Evolutionary conservation across 1,284 basidiomycete species (phyloP).

Genomic region (Entoloma clypeatum): DNA sequence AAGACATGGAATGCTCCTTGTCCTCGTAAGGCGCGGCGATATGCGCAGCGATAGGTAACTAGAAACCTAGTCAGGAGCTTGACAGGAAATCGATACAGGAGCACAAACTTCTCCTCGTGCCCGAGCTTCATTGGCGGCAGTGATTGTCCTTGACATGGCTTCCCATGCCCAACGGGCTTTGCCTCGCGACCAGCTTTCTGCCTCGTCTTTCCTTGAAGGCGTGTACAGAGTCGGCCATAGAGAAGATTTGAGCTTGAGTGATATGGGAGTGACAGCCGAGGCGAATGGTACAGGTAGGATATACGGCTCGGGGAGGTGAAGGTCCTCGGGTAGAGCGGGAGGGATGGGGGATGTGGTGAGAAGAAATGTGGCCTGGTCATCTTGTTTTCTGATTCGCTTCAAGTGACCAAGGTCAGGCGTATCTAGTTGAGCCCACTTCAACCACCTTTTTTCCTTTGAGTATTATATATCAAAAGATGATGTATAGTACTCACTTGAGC

Average conservation of each 20-base stretch:
- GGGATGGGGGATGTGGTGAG: constrained; percentile 37
- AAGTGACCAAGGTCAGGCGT: constrained; percentile 65
- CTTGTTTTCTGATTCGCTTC: constrained; percentile 69
- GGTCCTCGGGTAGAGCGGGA: constrained; percentile 36
- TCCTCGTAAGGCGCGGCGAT: constrained; percentile 61
- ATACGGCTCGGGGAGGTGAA: constrained; percentile 48
- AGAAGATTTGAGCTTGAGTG: constrained; percentile 62
- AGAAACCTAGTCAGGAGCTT: constrained; percentile 4
- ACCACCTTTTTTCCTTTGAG: constrained; percentile 46
- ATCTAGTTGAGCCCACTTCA: constrained; percentile 59
- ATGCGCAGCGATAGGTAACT: constrained; percentile 78
- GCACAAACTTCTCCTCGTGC: constrained; percentile 53
- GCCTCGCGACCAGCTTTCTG: constrained; percentile 62
- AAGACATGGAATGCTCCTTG: constrained; percentile 33
- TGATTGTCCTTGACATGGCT: constrained; percentile 55
- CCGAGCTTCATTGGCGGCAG: constrained; percentile 47
- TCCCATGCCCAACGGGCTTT: constrained; percentile 70
- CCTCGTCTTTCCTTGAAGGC: constrained; percentile 67
- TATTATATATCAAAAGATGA: constrained; percentile 3
- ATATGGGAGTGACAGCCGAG: constrained; percentile 67
- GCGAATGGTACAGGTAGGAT: constrained; percentile 61
- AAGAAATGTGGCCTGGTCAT: constrained; percentile 48
- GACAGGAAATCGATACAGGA: constrained; percentile 4
- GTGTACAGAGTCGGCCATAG: constrained; percentile 83
- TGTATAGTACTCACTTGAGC: constrained; percentile 52